These are phyloP conservation scores for Phyllosticta ampelicida DNA, from an alignment of 2,329 filamentous ascomycete genomes.

Conservation along the genomic window DNA sequence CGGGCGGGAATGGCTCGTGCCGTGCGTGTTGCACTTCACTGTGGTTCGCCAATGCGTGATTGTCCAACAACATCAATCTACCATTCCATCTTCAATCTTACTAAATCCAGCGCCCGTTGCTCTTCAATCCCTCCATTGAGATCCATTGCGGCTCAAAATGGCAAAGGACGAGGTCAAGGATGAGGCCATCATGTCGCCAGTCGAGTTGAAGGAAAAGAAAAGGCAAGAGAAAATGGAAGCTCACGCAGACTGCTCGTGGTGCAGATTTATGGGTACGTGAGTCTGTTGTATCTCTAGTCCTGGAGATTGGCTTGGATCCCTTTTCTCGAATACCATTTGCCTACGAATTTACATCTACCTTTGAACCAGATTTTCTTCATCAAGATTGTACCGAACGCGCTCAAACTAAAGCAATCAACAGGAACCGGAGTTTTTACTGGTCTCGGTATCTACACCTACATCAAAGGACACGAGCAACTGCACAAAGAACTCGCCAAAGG, in stretches of 20 bases:
- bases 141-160: neutral
- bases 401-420: conserved; percentile 13
- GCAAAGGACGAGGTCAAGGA: neutral
- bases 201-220: neutral
- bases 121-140: neutral
- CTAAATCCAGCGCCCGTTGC: neutral
- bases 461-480: conserved; percentile 36
- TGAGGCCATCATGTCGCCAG: neutral
- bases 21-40: conserved; percentile 57
- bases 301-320: neutral
- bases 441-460: conserved; percentile 37
- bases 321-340: too few relatives aligned
- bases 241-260: neutral
- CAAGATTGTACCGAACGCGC: too few relatives aligned
- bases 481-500: conserved; percentile 25
- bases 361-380: neutral
- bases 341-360: neutral
- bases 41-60: neutral
- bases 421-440: conserved; percentile 36
- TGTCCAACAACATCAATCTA: neutral
- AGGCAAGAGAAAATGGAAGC: neutral
- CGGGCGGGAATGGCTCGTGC: conserved; percentile 47
- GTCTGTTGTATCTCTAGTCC: conserved; percentile 25
- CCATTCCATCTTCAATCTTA: neutral
- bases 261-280: neutral